Conservation (phyloP, 306 rosid genomes). For the Trifolium dubium region DNA sequence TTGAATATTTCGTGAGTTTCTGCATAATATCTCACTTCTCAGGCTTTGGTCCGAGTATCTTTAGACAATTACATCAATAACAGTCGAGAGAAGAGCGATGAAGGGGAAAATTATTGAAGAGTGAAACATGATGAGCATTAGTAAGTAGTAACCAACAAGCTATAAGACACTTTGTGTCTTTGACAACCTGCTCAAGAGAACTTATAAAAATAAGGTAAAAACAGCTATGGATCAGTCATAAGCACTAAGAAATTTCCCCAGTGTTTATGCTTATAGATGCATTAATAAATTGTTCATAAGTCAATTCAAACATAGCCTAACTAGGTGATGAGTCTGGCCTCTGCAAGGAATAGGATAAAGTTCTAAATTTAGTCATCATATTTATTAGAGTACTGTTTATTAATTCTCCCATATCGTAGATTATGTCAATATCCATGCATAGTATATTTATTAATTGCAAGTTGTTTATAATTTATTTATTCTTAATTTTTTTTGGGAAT, state of each 20-base stretch:
- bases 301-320: background rate
- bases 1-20: slow-evolving; percentile 13
- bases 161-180: no score
- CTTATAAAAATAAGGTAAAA: background rate
- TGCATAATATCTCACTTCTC: slow-evolving; percentile 8
- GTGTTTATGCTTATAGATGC: background rate
- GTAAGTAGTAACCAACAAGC: no score
- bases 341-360: background rate
- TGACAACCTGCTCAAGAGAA: no score
- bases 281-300: background rate
- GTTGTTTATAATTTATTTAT: slow-evolving; percentile 26
- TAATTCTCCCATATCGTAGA: slow-evolving; percentile 19
- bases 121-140: no score
- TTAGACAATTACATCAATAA: background rate
- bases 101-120: no score
- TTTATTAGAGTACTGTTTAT: slow-evolving; percentile 18
- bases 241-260: background rate
- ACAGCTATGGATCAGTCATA: background rate
- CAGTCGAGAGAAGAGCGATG: no score
- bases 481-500: slow-evolving; percentile 19
- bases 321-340: slow-evolving; percentile 34
- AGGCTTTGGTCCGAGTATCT: background rate
- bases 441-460: slow-evolving; percentile 22
- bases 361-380: slow-evolving; percentile 11
- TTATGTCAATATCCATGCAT: background rate